Evolutionary conservation across 495 filamentous ascomycete species (phyloP).

Genomic region (Daldinia decipiens): DNA sequence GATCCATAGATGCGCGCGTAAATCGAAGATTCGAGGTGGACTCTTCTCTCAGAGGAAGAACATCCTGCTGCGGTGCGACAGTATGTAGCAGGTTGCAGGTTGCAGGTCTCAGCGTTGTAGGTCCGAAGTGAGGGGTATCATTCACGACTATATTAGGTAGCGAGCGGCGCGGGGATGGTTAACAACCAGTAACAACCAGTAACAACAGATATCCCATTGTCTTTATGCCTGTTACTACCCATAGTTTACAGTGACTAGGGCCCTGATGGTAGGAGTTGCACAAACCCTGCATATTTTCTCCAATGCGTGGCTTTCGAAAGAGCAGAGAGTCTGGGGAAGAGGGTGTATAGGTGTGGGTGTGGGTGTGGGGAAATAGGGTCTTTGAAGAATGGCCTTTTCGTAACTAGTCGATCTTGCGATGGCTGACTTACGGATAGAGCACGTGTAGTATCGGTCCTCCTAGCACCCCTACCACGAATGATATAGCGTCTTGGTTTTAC

Average conservation of each 20-base stretch:
- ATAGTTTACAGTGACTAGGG: slow-evolving; percentile 2
- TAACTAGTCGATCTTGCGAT: slow-evolving; percentile 29
- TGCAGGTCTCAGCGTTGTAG: slow-evolving; percentile 23
- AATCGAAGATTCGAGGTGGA: slow-evolving; percentile 23
- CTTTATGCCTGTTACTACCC: slow-evolving; percentile 5
- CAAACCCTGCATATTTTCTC: slow-evolving; percentile 32
- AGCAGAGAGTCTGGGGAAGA: slow-evolving; percentile 34
- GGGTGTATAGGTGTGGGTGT: slow-evolving; percentile 39
- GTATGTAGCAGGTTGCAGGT: slow-evolving; percentile 1
- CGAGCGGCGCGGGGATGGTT: slow-evolving; percentile 30
- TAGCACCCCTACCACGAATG: slow-evolving; percentile 24
- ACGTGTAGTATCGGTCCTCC: slow-evolving; percentile 35
- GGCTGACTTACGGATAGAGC: slow-evolving; percentile 25
- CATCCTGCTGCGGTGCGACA: slow-evolving; percentile 38
- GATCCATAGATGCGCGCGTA: slow-evolving; percentile 30
- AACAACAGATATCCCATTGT: slow-evolving; percentile 11
- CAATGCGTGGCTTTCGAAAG: slow-evolving; percentile 19
- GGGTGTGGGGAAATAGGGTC: slow-evolving; percentile 34
- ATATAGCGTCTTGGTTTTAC: slow-evolving; percentile 40
- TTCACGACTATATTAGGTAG: slow-evolving; percentile 33
- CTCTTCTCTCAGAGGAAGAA: slow-evolving; percentile 22
- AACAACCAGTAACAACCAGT: slow-evolving; percentile 6
- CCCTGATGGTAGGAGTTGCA: slow-evolving; percentile 33
- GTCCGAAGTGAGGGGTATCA: slow-evolving; percentile 39
- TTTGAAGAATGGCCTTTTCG: slow-evolving; percentile 32